A percentile compares a stretch with the other conserved stretches of the same genome.
Conservation (phyloP, 805 yeast genomes). For the Blastobotrys peoriensis region DNA sequence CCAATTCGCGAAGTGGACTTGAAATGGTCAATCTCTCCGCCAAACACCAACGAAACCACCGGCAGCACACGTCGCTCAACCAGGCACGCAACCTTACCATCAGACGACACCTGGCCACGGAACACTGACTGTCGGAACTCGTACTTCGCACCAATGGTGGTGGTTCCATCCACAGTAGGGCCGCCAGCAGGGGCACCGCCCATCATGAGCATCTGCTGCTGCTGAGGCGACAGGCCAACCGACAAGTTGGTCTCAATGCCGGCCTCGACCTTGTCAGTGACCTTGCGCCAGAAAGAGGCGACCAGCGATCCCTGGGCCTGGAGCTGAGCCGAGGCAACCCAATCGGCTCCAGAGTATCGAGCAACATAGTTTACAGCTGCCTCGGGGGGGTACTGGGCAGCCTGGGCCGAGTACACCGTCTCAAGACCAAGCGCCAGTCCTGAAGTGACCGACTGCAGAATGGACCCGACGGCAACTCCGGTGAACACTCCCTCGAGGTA, state of each 20-base stretch:
- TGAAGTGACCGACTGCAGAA: slow-evolving; percentile 83
- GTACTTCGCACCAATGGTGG: slow-evolving; percentile 94
- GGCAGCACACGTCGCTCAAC: slow-evolving; percentile 92
- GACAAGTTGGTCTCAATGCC: slow-evolving; percentile 30
- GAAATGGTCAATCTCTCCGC: slow-evolving; percentile 88
- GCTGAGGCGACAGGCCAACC: slow-evolving; percentile 28
- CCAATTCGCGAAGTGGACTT: slow-evolving; percentile 78
- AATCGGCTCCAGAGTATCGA: slow-evolving; percentile 79
- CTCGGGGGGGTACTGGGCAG: slow-evolving; percentile 77
- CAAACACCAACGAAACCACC: slow-evolving; percentile 78
- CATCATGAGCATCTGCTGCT: slow-evolving; percentile 72
- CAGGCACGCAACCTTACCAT: slow-evolving; percentile 85
- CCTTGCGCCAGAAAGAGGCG: slow-evolving; percentile 91
- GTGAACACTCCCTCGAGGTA: slow-evolving; percentile 66
- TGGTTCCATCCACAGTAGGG: slow-evolving; percentile 81
- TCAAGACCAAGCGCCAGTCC: slow-evolving; percentile 85
- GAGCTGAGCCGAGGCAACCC: slow-evolving; percentile 91
- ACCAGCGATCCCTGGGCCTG: slow-evolving; percentile 88
- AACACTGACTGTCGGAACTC: slow-evolving; percentile 94
- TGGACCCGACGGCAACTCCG: slow-evolving; percentile 89
- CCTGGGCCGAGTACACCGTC: slow-evolving; percentile 66
- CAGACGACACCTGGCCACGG: slow-evolving; percentile 89
- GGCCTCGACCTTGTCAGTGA: slow-evolving; percentile 80
- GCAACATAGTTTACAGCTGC: slow-evolving; percentile 85
- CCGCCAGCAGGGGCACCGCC: slow-evolving; percentile 65